Evolutionary conservation across 192 early-diverging fungal genomes (phyloP), one percentile per base, ranked within the genome.

Genomic region (Gigaspora rosea): DNA sequence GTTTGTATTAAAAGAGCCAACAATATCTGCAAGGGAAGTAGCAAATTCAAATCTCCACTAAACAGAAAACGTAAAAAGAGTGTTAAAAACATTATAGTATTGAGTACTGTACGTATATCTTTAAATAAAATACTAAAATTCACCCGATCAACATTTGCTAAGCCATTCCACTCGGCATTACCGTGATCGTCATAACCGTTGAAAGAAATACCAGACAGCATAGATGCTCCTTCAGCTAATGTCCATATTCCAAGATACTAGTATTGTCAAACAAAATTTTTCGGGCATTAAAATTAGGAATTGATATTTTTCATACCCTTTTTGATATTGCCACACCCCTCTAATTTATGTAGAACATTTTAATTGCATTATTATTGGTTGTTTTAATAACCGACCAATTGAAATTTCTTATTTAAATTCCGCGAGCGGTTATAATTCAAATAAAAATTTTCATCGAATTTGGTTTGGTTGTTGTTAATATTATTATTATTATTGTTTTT

Each of bases 161-260:
- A 79, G 16, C 87, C 90, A 51, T 83, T 80, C 82, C 82, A 91
- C n/a, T 82, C 71, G 5, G 86, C 72, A 7, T 74, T 56, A 0
- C 85, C 88, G 57, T 84, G 61, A 12, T 82, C 75, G 51, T 89
- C 79, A 13, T 77, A 72, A 9, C 89, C 89, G 73, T 88, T 84
- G 74, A 85, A 90, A 35, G 85, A 83, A 36, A 91, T 88, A 46
- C 89, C 88, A 71, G 85, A 89, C 12, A 83, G 59, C 4, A 84
- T 81, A 63, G 84, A 87, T 33, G 88, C 79, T 67, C 87, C 88
- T 80, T 91, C 90, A 22, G 77, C 81, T 48, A 91, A 81, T 41
- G 83, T 85, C 89, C 89, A 91, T 50, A 89, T 81, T 52, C 90
- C 89, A 49, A 91, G 78, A 71, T 90, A 91, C 83, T 90, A 16